phyloP scores from a whole-genome alignment of 2,329 filamentous ascomycete genomes.

The Cucurbitaria berberidis region DNA sequence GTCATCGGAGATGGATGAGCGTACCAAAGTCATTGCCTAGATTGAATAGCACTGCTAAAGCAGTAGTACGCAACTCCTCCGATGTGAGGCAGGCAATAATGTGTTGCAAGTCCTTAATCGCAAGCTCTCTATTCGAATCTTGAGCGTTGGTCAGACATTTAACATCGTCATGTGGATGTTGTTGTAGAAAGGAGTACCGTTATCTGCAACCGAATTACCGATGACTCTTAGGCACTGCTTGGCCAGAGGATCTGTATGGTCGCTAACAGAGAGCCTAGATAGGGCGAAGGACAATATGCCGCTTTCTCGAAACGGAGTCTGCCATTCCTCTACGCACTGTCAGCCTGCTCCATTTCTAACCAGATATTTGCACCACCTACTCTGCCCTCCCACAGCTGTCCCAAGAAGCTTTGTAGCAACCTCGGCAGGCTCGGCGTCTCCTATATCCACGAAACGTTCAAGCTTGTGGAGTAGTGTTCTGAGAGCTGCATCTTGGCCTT shows the following conservation, averaged over 20 bases:
- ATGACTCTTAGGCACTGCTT: conserved; percentile 48
- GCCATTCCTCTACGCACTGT: conserved; percentile 39
- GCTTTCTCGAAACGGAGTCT: conserved; percentile 31
- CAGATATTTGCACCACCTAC: conserved; percentile 22
- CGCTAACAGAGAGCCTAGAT: conserved; percentile 28
- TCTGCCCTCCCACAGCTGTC: conserved; percentile 42
- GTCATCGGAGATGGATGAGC: neutral
- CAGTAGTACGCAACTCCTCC: conserved; percentile 32
- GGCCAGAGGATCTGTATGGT: conserved; percentile 22
- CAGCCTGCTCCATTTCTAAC: conserved; percentile 18
- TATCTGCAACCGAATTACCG: conserved; percentile 48
- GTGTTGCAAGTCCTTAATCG: conserved; percentile 30
- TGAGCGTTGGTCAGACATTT: conserved; percentile 20
- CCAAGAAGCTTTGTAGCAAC: conserved; percentile 35
- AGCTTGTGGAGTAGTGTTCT: conserved; percentile 23
- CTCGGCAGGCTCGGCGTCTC: conserved; percentile 17
- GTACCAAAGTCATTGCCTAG: conserved; percentile 52
- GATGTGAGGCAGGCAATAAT: conserved; percentile 34
- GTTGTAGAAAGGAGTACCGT: conserved; percentile 31
- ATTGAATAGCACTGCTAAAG: conserved; percentile 53
- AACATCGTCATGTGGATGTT: neutral
- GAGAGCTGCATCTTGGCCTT: conserved; percentile 21
- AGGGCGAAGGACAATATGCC: conserved; percentile 40
- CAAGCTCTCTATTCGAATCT: conserved; percentile 44
- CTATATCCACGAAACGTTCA: conserved; percentile 11